These are phyloP conservation scores for Aurifilum marmelostoma DNA, from an alignment of 2,329 filamentous ascomycete genomes.

Conservation along the genomic window DNA sequence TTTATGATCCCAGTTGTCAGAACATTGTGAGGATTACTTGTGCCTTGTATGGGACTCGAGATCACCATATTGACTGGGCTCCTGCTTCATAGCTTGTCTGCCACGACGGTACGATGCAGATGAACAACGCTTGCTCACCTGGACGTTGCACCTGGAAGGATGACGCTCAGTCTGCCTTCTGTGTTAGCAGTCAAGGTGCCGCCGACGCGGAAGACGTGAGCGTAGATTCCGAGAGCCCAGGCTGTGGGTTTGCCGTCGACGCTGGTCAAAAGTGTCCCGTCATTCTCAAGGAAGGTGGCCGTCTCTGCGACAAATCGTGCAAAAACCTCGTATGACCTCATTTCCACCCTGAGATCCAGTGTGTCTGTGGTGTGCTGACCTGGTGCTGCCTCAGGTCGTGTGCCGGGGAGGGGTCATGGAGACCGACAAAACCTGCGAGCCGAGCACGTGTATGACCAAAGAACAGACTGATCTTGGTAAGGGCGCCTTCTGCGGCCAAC, in stretches of 20 bases:
- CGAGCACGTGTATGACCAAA: neutral
- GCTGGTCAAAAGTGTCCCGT: neutral
- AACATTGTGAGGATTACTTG: neutral
- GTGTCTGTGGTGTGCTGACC: neutral
- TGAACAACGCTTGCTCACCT: conserved; percentile 4
- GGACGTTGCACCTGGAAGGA: conserved; percentile 8
- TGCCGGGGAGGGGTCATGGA: conserved; percentile 6
- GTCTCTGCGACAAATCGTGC: neutral
- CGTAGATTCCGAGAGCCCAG: neutral
- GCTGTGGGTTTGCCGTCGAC: neutral
- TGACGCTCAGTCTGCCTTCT: neutral
- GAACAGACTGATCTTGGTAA: neutral
- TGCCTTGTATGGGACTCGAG: neutral
- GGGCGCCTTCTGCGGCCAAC: neutral
- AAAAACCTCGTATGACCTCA: neutral
- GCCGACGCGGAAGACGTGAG: neutral
- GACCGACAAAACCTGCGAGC: neutral
- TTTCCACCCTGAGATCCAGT: neutral
- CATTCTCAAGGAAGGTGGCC: neutral
- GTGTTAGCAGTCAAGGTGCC: neutral
- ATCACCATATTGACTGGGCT: neutral
- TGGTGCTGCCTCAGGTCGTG: neutral
- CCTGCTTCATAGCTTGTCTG: conserved; percentile 3
- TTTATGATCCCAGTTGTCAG: conserved; percentile 15
- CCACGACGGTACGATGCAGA: conserved; percentile 4